Conservation (phyloP, 73 alveolate genomes). For the Durusdinium trenchii region DNA sequence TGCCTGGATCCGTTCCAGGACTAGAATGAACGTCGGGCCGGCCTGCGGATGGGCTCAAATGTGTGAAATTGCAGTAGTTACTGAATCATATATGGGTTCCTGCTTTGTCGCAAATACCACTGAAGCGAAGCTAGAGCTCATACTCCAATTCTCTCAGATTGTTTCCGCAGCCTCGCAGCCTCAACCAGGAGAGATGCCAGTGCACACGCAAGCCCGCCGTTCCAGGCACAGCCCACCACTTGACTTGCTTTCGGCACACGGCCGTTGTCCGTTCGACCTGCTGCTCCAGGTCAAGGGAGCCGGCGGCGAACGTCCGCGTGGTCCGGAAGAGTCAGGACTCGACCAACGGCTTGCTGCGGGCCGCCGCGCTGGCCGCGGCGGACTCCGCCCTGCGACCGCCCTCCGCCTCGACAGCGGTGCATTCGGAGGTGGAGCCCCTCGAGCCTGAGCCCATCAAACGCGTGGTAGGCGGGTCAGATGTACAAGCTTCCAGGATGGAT, state of each 20-base stretch:
- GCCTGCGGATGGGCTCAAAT: no score
- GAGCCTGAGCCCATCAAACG: conserved; percentile 6
- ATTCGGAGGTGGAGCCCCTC: background rate
- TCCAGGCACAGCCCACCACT: conserved; percentile 9
- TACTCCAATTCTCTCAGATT: no score
- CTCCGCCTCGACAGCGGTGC: background rate
- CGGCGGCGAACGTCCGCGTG: conserved; percentile 31
- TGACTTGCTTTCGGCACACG: background rate
- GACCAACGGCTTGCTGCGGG: background rate
- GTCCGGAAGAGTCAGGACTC: background rate
- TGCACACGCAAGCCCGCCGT: conserved; percentile 39
- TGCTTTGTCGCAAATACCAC: no score
- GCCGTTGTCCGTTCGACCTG: background rate
- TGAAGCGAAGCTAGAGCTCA: no score
- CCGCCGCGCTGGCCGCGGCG: conserved; percentile 35
- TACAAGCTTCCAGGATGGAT: no score
- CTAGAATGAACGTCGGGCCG: no score
- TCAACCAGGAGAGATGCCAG: conserved; percentile 32
- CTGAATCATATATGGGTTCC: no score
- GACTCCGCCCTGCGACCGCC: conserved; percentile 37
- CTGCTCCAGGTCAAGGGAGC: conserved; percentile 47
- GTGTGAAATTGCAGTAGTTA: no score
- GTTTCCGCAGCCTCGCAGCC: no score
- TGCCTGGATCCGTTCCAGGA: conserved; percentile 49
- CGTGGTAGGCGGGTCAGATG: conserved; percentile 44